phyloP scores from a whole-genome alignment of 768 basidiomycete species.

The Mycena belliarum region DNA sequence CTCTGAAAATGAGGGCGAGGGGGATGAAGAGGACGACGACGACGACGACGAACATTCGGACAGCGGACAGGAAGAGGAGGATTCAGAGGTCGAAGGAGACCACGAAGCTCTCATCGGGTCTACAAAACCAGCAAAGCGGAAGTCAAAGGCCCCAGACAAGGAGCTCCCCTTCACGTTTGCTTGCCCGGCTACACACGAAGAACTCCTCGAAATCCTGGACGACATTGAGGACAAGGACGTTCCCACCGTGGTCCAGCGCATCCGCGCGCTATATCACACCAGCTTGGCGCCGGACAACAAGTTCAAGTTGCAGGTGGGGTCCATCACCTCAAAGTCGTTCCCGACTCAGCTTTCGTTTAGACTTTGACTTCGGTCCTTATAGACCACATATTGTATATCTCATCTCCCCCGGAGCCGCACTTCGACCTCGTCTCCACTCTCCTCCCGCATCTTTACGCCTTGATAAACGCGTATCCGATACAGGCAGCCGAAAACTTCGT shows the following conservation, averaged over 20 bases:
- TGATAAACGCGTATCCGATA: conserved; percentile 81
- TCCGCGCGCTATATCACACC: conserved; percentile 88
- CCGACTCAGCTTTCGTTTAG: conserved; percentile 40
- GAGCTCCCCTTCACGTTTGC: conserved; percentile 93
- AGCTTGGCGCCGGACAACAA: conserved; percentile 93
- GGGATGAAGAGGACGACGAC: conserved; percentile 39
- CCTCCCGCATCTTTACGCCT: conserved; percentile 74
- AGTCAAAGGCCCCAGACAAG: conserved; percentile 37
- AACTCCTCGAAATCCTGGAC: conserved; percentile 83
- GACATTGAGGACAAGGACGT: conserved; percentile 71
- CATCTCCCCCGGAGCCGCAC: conserved; percentile 61
- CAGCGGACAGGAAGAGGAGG: conserved; percentile 34
- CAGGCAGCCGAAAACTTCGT: conserved; percentile 78
- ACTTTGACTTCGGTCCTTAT: conserved; percentile 74
- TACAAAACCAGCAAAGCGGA: conserved; percentile 31
- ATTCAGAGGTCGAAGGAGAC: conserved; percentile 43
- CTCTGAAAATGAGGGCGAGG: conserved; percentile 36
- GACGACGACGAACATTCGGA: conserved; percentile 45
- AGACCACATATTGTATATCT: conserved; percentile 82
- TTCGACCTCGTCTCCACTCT: conserved; percentile 64
- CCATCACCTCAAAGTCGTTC: neutral
- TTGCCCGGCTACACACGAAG: conserved; percentile 84
- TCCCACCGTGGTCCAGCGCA: conserved; percentile 82
- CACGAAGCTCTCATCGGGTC: conserved; percentile 42
- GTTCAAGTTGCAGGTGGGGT: conserved; percentile 80